Base-by-base conservation (phyloP, 2,329 filamentous ascomycete genomes). In the Apiospora aurea region DNA sequence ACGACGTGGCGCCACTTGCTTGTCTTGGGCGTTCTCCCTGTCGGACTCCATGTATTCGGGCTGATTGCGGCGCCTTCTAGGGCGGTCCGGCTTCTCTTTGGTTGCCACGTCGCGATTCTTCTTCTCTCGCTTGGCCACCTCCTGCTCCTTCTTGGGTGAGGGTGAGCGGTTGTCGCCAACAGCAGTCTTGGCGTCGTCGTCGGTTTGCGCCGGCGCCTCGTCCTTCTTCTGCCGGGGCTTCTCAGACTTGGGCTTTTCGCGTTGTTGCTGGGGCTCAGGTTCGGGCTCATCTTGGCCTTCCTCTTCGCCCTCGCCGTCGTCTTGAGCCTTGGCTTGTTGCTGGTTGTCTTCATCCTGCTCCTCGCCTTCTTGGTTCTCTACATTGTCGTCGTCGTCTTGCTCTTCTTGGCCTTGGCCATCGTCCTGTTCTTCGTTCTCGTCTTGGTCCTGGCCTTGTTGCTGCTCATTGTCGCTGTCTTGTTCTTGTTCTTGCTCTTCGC, bases 141-240 rank as follows among this genome's bases (percentile, higher is more conserved):
- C 76, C 34, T 72, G 74, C 69, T 75, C 70, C 29, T 76, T 73
- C 73, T 78, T 77, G 68, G 74, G 71, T 5, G 85, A 86, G 67
- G 75, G 70, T 70, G 74, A 71, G 71, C 73, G 70, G 43, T 73
- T 71, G 49, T 77, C 72, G 61, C 74, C 72, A 69, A 70, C 71
- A 69, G 72, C 69, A 34, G 73, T 68, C 61, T 72, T 73, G 57
- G 70, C 72, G 34, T 77, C 72, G 34, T 75, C 75, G 14, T 75
- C 72, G 44, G 71, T 71, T 71, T 69, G 29, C 69, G 71, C 71
- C 72, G 68, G 68, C 13, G 68, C 49, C 46, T 69, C 68, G 4
- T 69, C 26, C 29, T 51, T 10, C 69, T 49, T 70, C 64, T 69
- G 73, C 21, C 72, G 71, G 41, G 53, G 38, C 41, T 69, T 53